Base-by-base conservation (phyloP, 163 green algal species). In the Scenedesmus sp. region DNA sequence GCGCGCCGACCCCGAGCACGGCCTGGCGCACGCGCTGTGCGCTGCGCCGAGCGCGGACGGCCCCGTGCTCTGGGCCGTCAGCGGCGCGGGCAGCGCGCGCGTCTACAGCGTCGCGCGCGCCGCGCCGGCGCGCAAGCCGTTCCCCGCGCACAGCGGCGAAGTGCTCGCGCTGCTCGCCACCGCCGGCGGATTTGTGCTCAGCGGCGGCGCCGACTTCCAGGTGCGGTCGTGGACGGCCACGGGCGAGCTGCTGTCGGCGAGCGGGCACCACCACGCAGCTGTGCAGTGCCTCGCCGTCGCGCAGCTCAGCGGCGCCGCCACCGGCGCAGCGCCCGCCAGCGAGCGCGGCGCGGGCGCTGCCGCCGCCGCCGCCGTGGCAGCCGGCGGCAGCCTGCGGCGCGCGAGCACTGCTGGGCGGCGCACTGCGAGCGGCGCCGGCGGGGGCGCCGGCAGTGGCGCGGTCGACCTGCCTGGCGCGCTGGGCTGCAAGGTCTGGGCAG, bases 171-270 rank as follows among this genome's bases (percentile, higher is more conserved):
- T 76, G 28, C 33, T 17, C 20, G 4, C 26, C 7, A 10, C 15
- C 17, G 22, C 15, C 28, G 48, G 65, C 69, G 47, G 60, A 20
- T 71, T 47, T 31, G 29, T 80, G 28, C 26, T 80, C 20, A 71
- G 42, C 14, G 71, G 71, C 15, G 71, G 58, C 17, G 54, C 71
- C 26, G 71, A 80, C 60, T 80, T 80, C 33, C 71, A 80, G 71
- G 71, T 80, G 7, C 70, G 70, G 33, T 63, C 44, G 57, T 80
- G 71, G 71, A 44, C 58, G 4, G 45, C 57, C 15, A 14, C 17
- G 13, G 71, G 71, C 15, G 71, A 80, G 20, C 60, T 70, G 26
- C 28, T 80, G 42, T 71, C 71, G 50, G 58, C 45, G 22, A 80
- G 71, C 36, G 71, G 58, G 20, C 71, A 80, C 60, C 60, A 80